Percentiles rank a stretch among this genome's conserved stretches.
phyloP scores from a whole-genome alignment of 2,329 filamentous ascomycete genomes.

The Stagonosporopsis tanaceti region DNA sequence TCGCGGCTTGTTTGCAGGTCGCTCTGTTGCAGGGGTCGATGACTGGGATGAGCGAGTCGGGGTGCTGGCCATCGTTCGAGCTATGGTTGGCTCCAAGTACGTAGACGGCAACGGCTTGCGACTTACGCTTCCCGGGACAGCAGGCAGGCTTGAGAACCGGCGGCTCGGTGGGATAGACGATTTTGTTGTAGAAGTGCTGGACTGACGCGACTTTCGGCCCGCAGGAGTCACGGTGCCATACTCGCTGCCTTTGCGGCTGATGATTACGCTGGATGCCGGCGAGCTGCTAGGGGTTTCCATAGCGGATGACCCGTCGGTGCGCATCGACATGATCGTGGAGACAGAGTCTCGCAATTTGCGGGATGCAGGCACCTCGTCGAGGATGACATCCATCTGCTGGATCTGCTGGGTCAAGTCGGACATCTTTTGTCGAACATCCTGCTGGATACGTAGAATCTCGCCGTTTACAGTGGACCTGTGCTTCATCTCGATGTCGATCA shows the following conservation, averaged over 20 bases:
- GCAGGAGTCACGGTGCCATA: constrained; percentile 55
- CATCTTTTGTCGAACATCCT: constrained; percentile 86
- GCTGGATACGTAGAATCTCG: constrained; percentile 85
- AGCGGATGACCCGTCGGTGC: constrained; percentile 77
- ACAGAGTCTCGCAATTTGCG: constrained; percentile 90
- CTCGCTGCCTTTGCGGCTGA: constrained; percentile 61
- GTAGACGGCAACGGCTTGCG: constrained; percentile 32
- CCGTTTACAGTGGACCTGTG: constrained; percentile 97
- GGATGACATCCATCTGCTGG: constrained; percentile 73
- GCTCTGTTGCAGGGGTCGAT: constrained; percentile 38
- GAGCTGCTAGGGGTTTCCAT: constrained; percentile 69
- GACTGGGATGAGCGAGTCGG: constrained; percentile 34
- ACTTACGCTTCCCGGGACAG: constrained; percentile 28
- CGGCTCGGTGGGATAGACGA: constrained; percentile 53
- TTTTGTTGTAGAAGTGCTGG: constrained; percentile 55
- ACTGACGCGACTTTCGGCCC: constrained; percentile 56
- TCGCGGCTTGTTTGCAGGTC: constrained; percentile 44
- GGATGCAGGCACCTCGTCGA: constrained; percentile 73
- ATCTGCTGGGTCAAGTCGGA: constrained; percentile 78
- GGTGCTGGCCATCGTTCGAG: constrained; percentile 38
- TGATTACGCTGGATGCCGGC: constrained; percentile 71
- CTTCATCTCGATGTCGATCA: constrained; percentile 95
- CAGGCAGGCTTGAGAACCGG: constrained; percentile 59
- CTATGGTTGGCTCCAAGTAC: constrained; percentile 32
- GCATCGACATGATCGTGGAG: constrained; percentile 80